Evolutionary conservation across 129 eudicot species (phyloP).

Genomic region (Tagetes erecta): DNA sequence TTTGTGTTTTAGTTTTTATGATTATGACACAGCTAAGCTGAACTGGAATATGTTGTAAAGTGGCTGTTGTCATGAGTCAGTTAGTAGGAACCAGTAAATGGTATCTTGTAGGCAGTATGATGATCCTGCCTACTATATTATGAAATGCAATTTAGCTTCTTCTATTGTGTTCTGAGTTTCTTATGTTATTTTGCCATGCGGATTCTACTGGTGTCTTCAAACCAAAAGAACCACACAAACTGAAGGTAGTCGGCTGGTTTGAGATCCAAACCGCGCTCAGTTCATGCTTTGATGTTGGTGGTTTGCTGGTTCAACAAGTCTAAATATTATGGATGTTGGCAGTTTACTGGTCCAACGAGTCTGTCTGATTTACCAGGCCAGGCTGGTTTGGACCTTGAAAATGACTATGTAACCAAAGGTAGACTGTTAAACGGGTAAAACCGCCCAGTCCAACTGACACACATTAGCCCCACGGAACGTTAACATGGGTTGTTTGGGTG

Average conservation of each 20-base stretch:
- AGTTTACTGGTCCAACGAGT: no score
- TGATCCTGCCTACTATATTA: constrained; percentile 17
- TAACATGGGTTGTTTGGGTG: no score
- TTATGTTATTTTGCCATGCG: background rate
- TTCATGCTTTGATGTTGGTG: background rate
- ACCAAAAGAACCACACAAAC: background rate
- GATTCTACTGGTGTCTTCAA: background rate
- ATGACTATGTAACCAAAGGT: no score
- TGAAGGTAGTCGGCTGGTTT: background rate
- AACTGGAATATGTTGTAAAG: constrained; percentile 29
- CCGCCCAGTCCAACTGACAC: no score
- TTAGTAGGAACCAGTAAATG: constrained; percentile 18
- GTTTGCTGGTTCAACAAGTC: background rate
- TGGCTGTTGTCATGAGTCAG: constrained; percentile 21
- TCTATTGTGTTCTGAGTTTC: background rate
- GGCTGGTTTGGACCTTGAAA: no score
- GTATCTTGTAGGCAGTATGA: constrained; percentile 13
- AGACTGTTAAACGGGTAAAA: no score
- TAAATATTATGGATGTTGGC: no score
- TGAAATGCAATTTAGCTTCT: constrained; percentile 11
- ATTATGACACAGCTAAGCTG: background rate
- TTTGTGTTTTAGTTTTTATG: background rate
- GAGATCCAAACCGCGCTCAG: background rate
- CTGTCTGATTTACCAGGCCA: no score
- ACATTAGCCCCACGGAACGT: no score